These are phyloP conservation scores for Sphaerobolus stellatus DNA, from an alignment of 1,284 basidiomycete genomes.

Conservation along the genomic window DNA sequence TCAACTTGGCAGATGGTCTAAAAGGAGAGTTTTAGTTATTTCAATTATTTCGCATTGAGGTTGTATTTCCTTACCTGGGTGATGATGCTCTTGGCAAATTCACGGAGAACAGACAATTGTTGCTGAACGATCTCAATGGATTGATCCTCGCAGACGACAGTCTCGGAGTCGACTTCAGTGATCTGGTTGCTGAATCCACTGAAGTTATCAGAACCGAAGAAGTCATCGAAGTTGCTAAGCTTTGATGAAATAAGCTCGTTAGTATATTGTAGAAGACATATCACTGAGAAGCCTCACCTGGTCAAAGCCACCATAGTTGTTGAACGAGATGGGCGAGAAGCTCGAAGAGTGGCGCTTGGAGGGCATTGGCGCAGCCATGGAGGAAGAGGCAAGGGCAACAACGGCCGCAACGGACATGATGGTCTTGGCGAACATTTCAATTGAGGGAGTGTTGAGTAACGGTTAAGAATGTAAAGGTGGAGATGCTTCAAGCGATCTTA, in stretches of 20 bases:
- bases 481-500: neutral
- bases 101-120: conserved; percentile 20
- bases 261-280: neutral
- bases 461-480: neutral
- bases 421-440: conserved; percentile 20
- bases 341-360: neutral
- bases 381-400: conserved; percentile 13
- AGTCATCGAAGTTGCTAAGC: conserved; percentile 22
- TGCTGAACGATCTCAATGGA: conserved; percentile 23
- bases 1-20: conserved; percentile 25
- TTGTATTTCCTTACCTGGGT: conserved; percentile 5
- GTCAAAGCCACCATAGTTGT: conserved; percentile 18
- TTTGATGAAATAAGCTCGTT: neutral
- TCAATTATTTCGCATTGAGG: neutral
- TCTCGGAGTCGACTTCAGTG: conserved; percentile 14
- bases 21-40: neutral
- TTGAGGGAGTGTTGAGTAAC: conserved; percentile 1
- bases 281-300: conserved; percentile 7
- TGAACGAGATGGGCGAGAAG: conserved; percentile 16
- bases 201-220: conserved; percentile 23
- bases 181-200: conserved; percentile 16
- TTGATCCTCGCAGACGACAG: conserved; percentile 18
- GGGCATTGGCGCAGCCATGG: neutral
- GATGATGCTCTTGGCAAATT: conserved; percentile 22
- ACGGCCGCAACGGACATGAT: conserved; percentile 16